These are phyloP conservation scores for Pyronema omphalodes DNA, from an alignment of 495 filamentous ascomycete species.

Conservation along the genomic window DNA sequence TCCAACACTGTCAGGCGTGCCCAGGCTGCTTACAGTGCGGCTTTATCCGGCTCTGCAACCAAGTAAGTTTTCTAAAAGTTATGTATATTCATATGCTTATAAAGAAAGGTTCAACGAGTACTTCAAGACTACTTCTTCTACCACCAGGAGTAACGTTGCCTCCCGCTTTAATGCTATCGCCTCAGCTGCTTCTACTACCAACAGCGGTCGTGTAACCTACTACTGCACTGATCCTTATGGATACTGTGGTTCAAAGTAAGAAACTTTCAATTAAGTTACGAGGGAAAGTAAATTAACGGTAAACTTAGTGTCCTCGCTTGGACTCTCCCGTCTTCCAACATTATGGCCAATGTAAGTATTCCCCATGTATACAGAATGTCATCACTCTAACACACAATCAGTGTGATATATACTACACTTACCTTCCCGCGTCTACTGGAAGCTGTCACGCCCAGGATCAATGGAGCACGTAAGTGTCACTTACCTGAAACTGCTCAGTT, in stretches of 20 bases:
- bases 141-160: conserved; percentile 32
- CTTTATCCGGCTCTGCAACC: conserved; percentile 29
- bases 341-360: conserved; percentile 30
- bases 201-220: background rate
- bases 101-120: conserved; percentile 32
- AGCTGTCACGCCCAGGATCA: conserved; percentile 42
- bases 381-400: no score
- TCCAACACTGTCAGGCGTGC: conserved; percentile 34
- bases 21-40: conserved; percentile 35
- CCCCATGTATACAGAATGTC: no score
- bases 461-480: conserved; percentile 19
- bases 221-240: conserved; percentile 4
- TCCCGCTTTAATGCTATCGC: conserved; percentile 34
- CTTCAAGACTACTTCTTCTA: conserved; percentile 38
- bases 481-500: background rate
- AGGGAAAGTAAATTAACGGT: background rate
- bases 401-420: conserved; percentile 37
- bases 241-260: background rate
- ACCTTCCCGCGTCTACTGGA: conserved; percentile 28
- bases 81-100: background rate
- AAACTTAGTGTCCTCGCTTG: conserved; percentile 34
- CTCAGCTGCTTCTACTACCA: conserved; percentile 26
- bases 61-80: background rate
- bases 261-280: background rate
- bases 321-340: conserved; percentile 33